These are phyloP conservation scores for Penicillium sp. DNA, from an alignment of 2,329 filamentous ascomycete genomes.

Conservation along the genomic window DNA sequence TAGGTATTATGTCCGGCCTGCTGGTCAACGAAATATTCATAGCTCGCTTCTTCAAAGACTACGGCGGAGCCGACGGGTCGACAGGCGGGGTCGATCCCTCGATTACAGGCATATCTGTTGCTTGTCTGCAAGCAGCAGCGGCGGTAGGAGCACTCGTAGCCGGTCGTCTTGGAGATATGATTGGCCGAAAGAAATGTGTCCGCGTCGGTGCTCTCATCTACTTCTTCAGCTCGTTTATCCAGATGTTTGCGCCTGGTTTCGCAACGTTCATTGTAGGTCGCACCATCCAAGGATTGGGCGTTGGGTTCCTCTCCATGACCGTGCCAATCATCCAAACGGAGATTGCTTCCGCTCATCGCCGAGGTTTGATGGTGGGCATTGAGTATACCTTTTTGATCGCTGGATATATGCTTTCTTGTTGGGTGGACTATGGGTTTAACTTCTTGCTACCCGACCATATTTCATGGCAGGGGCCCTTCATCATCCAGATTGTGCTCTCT, in stretches of 20 bases:
- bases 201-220: slow-evolving; percentile 38
- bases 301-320: slow-evolving; percentile 37
- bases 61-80: slow-evolving; percentile 37
- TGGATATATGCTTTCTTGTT: slow-evolving; percentile 42
- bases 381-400: slow-evolving; percentile 39
- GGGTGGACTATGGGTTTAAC: slow-evolving; percentile 41
- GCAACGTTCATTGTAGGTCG: slow-evolving; percentile 34
- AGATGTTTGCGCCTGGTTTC: slow-evolving; percentile 37
- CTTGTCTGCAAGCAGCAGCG: slow-evolving; percentile 37
- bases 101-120: slow-evolving; percentile 39
- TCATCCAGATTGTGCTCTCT: slow-evolving; percentile 34
- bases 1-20: slow-evolving; percentile 42
- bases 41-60: slow-evolving; percentile 40
- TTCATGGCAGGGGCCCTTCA: slow-evolving; percentile 33
- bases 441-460: slow-evolving; percentile 34
- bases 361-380: slow-evolving; percentile 42
- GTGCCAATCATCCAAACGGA: slow-evolving; percentile 40
- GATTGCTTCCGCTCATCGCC: slow-evolving; percentile 36
- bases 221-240: slow-evolving; percentile 39
- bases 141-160: slow-evolving; percentile 36
- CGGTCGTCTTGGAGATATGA: slow-evolving; percentile 36
- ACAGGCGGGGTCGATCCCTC: slow-evolving; percentile 31
- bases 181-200: slow-evolving; percentile 38
- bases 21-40: slow-evolving; percentile 42
- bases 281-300: slow-evolving; percentile 36